Base-by-base conservation (phyloP, 768 basidiomycete genomes). In the Pleurotus salmoneostramineus region DNA sequence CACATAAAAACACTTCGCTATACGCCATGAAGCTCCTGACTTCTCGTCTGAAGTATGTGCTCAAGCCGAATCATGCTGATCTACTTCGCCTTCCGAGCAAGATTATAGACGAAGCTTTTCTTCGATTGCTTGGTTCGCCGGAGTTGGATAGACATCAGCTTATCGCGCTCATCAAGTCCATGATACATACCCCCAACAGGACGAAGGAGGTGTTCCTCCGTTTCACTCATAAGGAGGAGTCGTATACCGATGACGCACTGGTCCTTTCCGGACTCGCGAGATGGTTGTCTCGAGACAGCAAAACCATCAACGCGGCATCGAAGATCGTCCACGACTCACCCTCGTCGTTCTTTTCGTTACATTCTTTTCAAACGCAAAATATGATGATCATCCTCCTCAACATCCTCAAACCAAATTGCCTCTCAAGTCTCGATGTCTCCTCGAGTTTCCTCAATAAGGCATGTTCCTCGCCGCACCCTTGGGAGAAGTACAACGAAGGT, bases 381-480 rank as follows among this genome's bases (percentile, higher is more conserved):
- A 27, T 55, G 40, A 55, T 55, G 52, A 36, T 55, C 14, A 27
- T 55, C 21, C 37, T 55, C 3, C 52, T 55, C 6, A 55, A 43
- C 40, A 33, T 55, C 7, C 21, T 55, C 40, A n/a, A 55, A 31
- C 52, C 52, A 12, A 37, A 40, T 14, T 42, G 15, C 40, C 14
- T 11, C 27, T 15, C 36, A 8, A 43, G 52, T 40, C 32, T 55
- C 17, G 10, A 7, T 12, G n/a, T 55, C 40, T 55, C 27, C 12
- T 35, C 40, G 21, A 42, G 32, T 10, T 55, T 55, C 17, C 52
- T 55, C 27, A 15, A 31, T 17, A 55, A 55, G 21, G 52, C 52
- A 6, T 55, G 52, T 11, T 10, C 5, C 6, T 55, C 37, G 10
- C 8, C 52, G 3, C 37, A 43, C 14, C 36, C 40, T 10, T 55